Evolutionary conservation across 2,329 filamentous ascomycete genomes (phyloP).

Genomic region (Pseudogymnoascus sp.): DNA sequence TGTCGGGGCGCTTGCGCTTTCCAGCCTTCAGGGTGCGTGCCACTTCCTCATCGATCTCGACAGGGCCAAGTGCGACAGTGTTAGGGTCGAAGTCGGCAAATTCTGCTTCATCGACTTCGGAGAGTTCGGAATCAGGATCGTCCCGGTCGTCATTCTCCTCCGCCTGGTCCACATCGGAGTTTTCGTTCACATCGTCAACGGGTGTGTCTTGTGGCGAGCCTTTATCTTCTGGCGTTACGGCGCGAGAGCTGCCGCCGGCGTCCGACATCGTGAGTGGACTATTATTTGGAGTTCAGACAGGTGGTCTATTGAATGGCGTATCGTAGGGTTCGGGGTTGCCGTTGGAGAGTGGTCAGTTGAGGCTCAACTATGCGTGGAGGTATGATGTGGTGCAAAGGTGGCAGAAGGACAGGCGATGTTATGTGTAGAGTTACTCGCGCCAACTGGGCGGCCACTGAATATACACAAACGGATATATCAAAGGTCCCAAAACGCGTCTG

Average conservation of each 20-base stretch:
- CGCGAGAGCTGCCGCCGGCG: not conserved
- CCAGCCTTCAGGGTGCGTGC: constrained; percentile 55
- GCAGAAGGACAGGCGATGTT: not conserved
- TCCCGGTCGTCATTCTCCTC: constrained; percentile 29
- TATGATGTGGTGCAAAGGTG: not conserved
- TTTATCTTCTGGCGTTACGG: not conserved
- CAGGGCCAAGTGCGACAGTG: constrained; percentile 54
- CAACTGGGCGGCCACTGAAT: not conserved
- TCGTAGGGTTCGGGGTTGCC: not conserved
- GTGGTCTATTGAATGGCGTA: not conserved
- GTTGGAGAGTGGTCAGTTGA: not conserved
- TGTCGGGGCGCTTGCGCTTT: constrained; percentile 57
- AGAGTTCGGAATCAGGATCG: constrained; percentile 47
- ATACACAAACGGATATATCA: not conserved
- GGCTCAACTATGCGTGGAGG: not conserved
- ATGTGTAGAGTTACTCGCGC: not conserved
- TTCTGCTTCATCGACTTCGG: constrained; percentile 61
- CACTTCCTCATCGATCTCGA: constrained; percentile 60
- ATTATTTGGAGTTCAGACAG: not conserved
- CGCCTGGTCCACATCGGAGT: not conserved
- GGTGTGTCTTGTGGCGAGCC: constrained; percentile 1
- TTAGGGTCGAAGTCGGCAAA: constrained; percentile 62
- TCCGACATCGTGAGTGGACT: not conserved
- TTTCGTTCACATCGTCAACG: not conserved
- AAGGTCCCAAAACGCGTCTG: not conserved